Percentiles rank a stretch among this genome's conserved stretches.
These are phyloP conservation scores for Elsinoe australis DNA, from an alignment of 2,329 filamentous ascomycete genomes.

Conservation along the genomic window DNA sequence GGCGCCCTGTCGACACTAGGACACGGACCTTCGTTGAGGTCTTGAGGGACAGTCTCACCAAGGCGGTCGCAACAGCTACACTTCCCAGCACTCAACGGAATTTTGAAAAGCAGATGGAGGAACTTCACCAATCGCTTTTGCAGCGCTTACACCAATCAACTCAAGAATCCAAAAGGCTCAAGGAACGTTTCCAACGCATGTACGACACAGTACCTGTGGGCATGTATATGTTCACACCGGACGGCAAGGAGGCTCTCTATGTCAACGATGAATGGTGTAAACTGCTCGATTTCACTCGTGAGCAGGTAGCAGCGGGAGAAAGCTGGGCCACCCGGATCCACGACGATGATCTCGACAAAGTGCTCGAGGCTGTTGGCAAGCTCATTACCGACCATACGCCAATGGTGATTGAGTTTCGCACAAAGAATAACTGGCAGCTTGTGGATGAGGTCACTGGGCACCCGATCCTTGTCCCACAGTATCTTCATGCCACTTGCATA, in stretches of 20 bases:
- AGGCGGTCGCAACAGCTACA: conserved; percentile 16
- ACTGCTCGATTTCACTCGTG: conserved; percentile 27
- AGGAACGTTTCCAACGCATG: conserved; percentile 35
- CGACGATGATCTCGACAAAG: conserved; percentile 30
- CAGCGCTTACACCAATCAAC: conserved; percentile 30
- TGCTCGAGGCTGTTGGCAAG: conserved; percentile 28
- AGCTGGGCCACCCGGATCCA: conserved; percentile 9
- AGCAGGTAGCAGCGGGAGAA: conserved; percentile 17
- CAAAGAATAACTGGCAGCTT: conserved; percentile 31
- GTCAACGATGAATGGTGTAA: conserved; percentile 36
- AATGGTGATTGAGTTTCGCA: conserved; percentile 33
- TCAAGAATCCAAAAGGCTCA: conserved; percentile 29
- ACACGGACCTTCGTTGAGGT: conserved; percentile 35
- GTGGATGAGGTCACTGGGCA: conserved; percentile 26
- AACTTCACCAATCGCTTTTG: conserved; percentile 32
- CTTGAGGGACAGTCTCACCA: conserved; percentile 29
- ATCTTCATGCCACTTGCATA: conserved; percentile 29
- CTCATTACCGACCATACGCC: conserved; percentile 29
- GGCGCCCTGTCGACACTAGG: conserved; percentile 32
- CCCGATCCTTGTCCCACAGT: conserved; percentile 26
- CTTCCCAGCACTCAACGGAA: background rate
- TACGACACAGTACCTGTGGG: conserved; percentile 35
- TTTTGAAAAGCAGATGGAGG: conserved; percentile 28
- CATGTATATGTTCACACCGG: conserved; percentile 34
- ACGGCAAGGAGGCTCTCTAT: conserved; percentile 32